Evolutionary conservation across 2,329 filamentous ascomycete species (phyloP).

Genomic region (Apiospora kogelbergensis): DNA sequence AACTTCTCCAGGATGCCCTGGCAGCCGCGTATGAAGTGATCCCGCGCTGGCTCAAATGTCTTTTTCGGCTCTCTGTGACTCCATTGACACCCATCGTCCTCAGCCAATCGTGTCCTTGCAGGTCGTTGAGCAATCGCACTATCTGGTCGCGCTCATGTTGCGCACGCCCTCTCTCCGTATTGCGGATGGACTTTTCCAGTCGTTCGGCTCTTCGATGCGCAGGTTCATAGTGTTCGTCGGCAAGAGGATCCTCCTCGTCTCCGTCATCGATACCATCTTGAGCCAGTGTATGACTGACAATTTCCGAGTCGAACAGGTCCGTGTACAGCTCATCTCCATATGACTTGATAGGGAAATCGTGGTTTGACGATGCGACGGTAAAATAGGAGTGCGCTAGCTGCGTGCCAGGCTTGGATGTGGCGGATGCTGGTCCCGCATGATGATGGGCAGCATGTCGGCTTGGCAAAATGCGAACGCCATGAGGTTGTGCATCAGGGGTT

Average conservation of each 20-base stretch:
- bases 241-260: constrained; percentile 52
- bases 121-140: constrained; percentile 69
- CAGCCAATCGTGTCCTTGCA: constrained; percentile 91
- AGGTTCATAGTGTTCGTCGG: constrained; percentile 53
- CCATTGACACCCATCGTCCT: constrained; percentile 86
- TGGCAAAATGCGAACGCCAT: constrained; percentile 36
- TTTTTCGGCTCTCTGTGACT: constrained; percentile 84
- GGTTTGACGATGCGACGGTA: constrained; percentile 20
- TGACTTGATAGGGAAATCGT: constrained; percentile 44
- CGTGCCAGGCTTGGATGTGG: constrained; percentile 16
- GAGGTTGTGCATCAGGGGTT: constrained; percentile 23
- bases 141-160: constrained; percentile 68
- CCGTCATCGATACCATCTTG: constrained; percentile 22
- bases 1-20: constrained; percentile 84
- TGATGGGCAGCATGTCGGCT: constrained; percentile 28
- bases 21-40: constrained; percentile 83
- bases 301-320: constrained; percentile 56
- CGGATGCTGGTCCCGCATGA: constrained; percentile 23
- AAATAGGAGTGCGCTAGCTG: constrained; percentile 27
- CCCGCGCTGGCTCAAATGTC: constrained; percentile 80
- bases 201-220: constrained; percentile 60
- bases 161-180: constrained; percentile 63
- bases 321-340: constrained; percentile 58
- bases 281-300: neutral
- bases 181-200: constrained; percentile 61